A percentile compares a stretch with the other conserved stretches of the same genome.
These are phyloP conservation scores for Cercophora scortea DNA, from an alignment of 495 filamentous ascomycete genomes.

Conservation along the genomic window DNA sequence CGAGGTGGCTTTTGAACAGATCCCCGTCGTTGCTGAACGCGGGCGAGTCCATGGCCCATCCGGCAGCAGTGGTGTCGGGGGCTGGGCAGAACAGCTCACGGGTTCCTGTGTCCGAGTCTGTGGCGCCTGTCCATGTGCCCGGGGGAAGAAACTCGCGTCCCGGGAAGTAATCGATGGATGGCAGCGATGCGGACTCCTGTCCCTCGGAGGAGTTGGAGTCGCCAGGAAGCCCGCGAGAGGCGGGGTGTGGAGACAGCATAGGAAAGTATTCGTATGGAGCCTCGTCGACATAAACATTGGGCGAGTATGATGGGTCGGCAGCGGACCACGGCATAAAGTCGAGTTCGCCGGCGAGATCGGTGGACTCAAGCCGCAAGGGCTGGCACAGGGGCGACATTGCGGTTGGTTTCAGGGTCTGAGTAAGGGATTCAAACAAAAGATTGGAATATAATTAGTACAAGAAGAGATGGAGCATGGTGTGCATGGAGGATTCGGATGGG, in stretches of 20 bases:
- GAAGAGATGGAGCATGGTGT: too few relatives aligned
- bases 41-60: neutral
- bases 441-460: too few relatives aligned
- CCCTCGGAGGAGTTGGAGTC: too few relatives aligned
- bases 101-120: neutral
- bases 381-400: too few relatives aligned
- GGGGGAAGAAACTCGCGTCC: neutral
- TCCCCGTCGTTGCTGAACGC: neutral
- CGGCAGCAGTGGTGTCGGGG: neutral
- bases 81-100: neutral
- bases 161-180: neutral
- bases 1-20: neutral
- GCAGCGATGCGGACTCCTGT: neutral
- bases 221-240: too few relatives aligned
- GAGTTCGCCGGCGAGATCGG: neutral
- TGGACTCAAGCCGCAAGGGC: too few relatives aligned
- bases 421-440: too few relatives aligned
- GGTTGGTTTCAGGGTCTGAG: too few relatives aligned
- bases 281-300: neutral
- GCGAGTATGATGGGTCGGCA: neutral
- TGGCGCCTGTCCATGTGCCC: neutral
- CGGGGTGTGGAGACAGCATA: neutral
- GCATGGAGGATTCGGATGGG: too few relatives aligned
- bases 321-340: neutral
- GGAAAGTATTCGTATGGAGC: neutral